Evolutionary conservation across 2,329 filamentous ascomycete genomes (phyloP), one percentile per base, ranked within the genome.

Genomic region (Ascocoryne sarcoides): DNA sequence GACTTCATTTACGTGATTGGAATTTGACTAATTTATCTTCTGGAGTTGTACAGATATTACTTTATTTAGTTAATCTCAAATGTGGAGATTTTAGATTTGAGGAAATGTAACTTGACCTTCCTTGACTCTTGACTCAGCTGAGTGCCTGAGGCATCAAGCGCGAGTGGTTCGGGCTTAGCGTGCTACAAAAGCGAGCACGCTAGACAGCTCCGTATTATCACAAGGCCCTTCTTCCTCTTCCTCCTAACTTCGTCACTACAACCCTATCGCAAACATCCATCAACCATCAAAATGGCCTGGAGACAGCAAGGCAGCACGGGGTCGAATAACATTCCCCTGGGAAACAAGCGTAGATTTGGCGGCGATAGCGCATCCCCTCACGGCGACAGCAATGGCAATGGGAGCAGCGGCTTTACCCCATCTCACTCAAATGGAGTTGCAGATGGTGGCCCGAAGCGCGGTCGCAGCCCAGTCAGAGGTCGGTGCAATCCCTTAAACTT

Each of bases 291-390:
- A 4, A 82, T 82, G 78, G 70, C 78, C 57, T 82, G 78, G 78
- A 71, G 76, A 69, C 76, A 66, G 43, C 77, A 81, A 63, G 92
- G 92, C 54, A 94, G 95, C 62, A 98, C 92, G 15, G 92, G 92
- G 38, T 96, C 93, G 32, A 98, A 98, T 67, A 96, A 95, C 60
- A 94, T 98, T 57, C 92, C 92, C 46, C 70, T 98, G 47, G 92
- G 92, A 38, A 93, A 79, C 55, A 75, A 79, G 51, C 79, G 84
- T 56, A 84, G 89, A 47, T 88, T 93, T 55, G 82, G 79, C 46
- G 84, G 76, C 36, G 76, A 82, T 31, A 55, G 52, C 36, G 59
- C 58, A 48, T 54, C 64, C 32, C 60, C 60, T 42, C 49, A 54
- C 36, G 46, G 45, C 37, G 52, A 55, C 18, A 54, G 58, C 23